phyloP scores from a whole-genome alignment of 352 stramenopile genomes.

The Blastocystis sp. region DNA sequence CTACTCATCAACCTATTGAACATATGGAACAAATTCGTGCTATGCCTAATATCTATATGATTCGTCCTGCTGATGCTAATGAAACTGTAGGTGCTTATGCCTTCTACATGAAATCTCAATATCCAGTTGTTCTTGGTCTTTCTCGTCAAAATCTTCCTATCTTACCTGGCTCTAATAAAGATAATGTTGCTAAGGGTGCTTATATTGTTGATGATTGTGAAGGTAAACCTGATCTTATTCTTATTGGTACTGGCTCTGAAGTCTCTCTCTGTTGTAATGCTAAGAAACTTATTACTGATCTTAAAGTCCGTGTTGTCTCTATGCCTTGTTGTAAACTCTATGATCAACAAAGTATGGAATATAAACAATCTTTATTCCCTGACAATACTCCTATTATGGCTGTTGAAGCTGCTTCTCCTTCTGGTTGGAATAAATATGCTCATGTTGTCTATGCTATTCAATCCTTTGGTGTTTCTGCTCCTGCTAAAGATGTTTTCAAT shows the following conservation, averaged over 20 bases:
- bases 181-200: constrained; percentile 67
- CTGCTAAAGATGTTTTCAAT: constrained; percentile 65
- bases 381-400: constrained; percentile 75
- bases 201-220: constrained; percentile 58
- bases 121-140: constrained; percentile 75
- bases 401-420: constrained; percentile 73
- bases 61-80: constrained; percentile 85
- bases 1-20: constrained; percentile 95
- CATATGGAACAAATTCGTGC: constrained; percentile 76
- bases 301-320: constrained; percentile 75
- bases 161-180: constrained; percentile 61
- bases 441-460: constrained; percentile 53
- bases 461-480: constrained; percentile 64
- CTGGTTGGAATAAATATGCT: constrained; percentile 59
- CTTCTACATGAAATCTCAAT: constrained; percentile 51
- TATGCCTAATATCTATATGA: constrained; percentile 92
- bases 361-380: constrained; percentile 77
- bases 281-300: constrained; percentile 62
- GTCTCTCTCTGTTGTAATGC: constrained; percentile 76
- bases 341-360: constrained; percentile 73
- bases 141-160: constrained; percentile 67
- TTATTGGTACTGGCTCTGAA: constrained; percentile 70
- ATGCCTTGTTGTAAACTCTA: constrained; percentile 92
- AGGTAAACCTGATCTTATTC: constrained; percentile 50
- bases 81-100: constrained; percentile 84